Conservation (phyloP, 176 grass and related monocot species). For the Urochloa ruziziensis region DNA sequence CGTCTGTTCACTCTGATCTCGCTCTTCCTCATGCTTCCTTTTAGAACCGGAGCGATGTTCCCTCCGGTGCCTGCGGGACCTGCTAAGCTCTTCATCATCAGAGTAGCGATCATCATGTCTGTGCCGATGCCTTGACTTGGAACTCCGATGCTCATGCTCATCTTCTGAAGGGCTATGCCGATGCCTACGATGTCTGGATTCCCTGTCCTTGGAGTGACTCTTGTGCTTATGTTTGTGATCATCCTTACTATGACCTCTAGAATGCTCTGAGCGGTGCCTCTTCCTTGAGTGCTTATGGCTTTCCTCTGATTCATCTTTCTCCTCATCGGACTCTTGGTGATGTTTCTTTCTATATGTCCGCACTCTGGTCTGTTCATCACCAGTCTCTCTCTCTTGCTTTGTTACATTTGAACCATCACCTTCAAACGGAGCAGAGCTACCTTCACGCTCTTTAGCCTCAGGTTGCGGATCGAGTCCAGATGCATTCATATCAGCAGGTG, state of each 20-base stretch:
- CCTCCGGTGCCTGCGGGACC: slow-evolving; percentile 41
- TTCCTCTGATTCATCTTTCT: slow-evolving; percentile 37
- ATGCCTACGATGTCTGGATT: slow-evolving; percentile 32
- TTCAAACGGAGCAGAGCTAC: slow-evolving; percentile 51
- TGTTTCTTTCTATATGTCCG: slow-evolving; percentile 50
- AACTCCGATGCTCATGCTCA: slow-evolving; percentile 37
- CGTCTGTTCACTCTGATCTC: slow-evolving; percentile 17
- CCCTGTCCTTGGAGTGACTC: slow-evolving; percentile 38
- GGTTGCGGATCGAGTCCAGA: slow-evolving; percentile 27
- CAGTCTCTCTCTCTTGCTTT: slow-evolving; percentile 35
- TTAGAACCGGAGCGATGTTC: slow-evolving; percentile 40
- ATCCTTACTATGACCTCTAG: slow-evolving; percentile 36
- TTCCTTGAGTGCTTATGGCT: slow-evolving; percentile 38
- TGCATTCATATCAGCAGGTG: slow-evolving; percentile 28
- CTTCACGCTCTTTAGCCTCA: slow-evolving; percentile 50
- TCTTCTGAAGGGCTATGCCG: slow-evolving; percentile 59
- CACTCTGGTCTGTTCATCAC: slow-evolving; percentile 33
- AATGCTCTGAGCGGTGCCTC: slow-evolving; percentile 62
- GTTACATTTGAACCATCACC: slow-evolving; percentile 12
- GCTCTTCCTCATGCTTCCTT: slow-evolving; percentile 32
- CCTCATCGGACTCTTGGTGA: slow-evolving; percentile 18
- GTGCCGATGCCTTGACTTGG: slow-evolving; percentile 39
- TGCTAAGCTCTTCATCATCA: slow-evolving; percentile 41
- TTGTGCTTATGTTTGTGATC: slow-evolving; percentile 39
- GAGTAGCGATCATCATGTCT: slow-evolving; percentile 11